These are phyloP conservation scores for Trametes cubensis DNA, from an alignment of 768 basidiomycete genomes.

Conservation along the genomic window DNA sequence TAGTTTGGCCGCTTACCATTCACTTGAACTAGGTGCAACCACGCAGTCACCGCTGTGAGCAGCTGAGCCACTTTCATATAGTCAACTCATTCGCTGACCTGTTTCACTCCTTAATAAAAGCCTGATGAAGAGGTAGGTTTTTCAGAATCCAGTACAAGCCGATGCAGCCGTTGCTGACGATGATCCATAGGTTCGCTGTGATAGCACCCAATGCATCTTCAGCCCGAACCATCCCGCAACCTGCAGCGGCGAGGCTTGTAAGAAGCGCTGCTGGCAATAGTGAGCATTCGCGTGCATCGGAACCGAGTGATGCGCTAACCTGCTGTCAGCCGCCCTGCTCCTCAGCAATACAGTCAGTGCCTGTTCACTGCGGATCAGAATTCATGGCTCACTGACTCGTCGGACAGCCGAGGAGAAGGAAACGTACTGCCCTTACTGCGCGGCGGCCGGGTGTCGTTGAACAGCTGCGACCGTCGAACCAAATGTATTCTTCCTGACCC, in stretches of 20 bases:
- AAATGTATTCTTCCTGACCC: too few species aligned
- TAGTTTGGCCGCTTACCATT: background rate
- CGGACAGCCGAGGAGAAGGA: slow-evolving; percentile 59
- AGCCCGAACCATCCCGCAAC: slow-evolving; percentile 52
- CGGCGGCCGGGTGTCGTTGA: slow-evolving; percentile 16
- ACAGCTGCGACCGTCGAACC: background rate
- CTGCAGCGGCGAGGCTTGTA: slow-evolving; percentile 49
- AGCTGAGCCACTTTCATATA: background rate
- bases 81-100: background rate
- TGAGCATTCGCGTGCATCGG: slow-evolving; percentile 29
- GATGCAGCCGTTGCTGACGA: background rate
- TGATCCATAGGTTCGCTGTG: slow-evolving; percentile 49
- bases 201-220: slow-evolving; percentile 51
- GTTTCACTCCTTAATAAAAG: slow-evolving; percentile 27
- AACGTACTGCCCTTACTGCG: slow-evolving; percentile 58
- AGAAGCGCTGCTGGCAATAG: slow-evolving; percentile 52
- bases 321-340: slow-evolving; percentile 27
- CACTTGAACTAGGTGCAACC: slow-evolving; percentile 44
- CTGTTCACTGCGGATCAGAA: slow-evolving; percentile 7
- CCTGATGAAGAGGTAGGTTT: slow-evolving; percentile 41
- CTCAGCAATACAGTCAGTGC: slow-evolving; percentile 59
- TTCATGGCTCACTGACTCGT: slow-evolving; percentile 21
- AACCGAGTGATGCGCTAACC: slow-evolving; percentile 13
- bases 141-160: background rate
- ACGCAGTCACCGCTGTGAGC: slow-evolving; percentile 47